Percentiles rank a stretch among this genome's conserved stretches.
Evolutionary conservation across 306 rosid genomes (phyloP).

Genomic region (Amphicarpaea edgeworthii): DNA sequence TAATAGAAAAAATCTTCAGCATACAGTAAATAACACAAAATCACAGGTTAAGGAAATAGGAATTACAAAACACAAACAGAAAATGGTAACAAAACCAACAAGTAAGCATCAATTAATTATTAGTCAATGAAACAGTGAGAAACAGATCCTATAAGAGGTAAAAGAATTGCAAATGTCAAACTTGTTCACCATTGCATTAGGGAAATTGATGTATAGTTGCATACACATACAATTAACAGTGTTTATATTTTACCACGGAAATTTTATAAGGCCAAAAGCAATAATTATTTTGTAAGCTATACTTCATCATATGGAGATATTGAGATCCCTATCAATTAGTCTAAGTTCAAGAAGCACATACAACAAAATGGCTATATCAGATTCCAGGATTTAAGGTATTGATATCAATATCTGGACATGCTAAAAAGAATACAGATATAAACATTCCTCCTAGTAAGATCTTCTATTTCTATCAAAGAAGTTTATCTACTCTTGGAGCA

Average conservation of each 20-base stretch:
- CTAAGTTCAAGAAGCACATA: constrained; percentile 35
- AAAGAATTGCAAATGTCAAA: constrained; percentile 17
- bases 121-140: background rate
- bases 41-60: constrained; percentile 11
- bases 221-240: constrained; percentile 26
- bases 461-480: background rate
- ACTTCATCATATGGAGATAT: constrained; percentile 23
- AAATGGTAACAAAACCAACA: constrained; percentile 30
- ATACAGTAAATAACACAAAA: constrained; percentile 19
- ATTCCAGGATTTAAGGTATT: constrained; percentile 31
- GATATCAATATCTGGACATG: constrained; percentile 11
- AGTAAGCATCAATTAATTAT: constrained; percentile 4
- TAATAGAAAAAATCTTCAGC: constrained; percentile 26
- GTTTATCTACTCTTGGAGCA: constrained; percentile 7
- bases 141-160: constrained; percentile 27
- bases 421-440: constrained; percentile 1
- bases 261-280: constrained; percentile 27
- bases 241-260: constrained; percentile 1
- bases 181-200: constrained; percentile 6
- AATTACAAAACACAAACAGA: constrained; percentile 23
- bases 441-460: constrained; percentile 10
- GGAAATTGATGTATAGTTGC: background rate
- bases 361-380: constrained; percentile 15
- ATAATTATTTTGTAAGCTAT: constrained; percentile 5
- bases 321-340: constrained; percentile 28